Base-by-base conservation (phyloP, 2,329 filamentous ascomycete species). In the Xylariales sp. region DNA sequence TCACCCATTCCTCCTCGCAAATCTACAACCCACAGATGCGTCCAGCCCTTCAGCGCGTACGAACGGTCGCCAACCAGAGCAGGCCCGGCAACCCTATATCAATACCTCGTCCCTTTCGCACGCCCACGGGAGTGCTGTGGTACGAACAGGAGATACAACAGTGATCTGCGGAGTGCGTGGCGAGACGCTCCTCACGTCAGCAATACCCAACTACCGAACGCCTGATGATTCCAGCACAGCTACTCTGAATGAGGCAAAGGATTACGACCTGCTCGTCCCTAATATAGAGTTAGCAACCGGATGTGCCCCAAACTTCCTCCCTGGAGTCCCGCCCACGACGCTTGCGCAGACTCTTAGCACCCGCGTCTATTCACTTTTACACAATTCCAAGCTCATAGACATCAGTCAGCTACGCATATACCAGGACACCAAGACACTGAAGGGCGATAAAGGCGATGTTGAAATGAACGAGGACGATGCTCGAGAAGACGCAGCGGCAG, bases 211-310 rank as follows among this genome's bases (percentile, higher is more conserved):
- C 51, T 84, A 73, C 62, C 67, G 83, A 45, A 51, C 78, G 41
- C 60, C 65, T 51, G 41, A 50, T 53, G 44, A 64, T 48, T 52
- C 60, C 48, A 53, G 64, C 55, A 6, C 45, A 40, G 43, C 49
- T 43, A 47, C 65, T 46, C 52, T 50, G 49, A 55, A 50, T 45
- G 79, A 78, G 59, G 63, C 80, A 38, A 68, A 66, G 42, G 76
- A 80, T 40, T 75, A 80, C 55, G 81, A 88, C 53, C 67, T 98
- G 12, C 67, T 98, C 3, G 90, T 98, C 3, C 91, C 93, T 3
- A 98, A 98, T 56, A 78, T 98, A 39, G 93, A 96, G 57, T 69
- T 98, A 21, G 85, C 84, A 23, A 98, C 93, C 1, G 93, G 93
- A 24, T 94, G 86, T 56, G 86, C 89, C 6, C 90, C 91, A 3